Percentiles rank a stretch among this genome's conserved stretches.
Evolutionary conservation across 139 green algal genomes (phyloP).

Genomic region (Tetradesmus lagerheimii): DNA sequence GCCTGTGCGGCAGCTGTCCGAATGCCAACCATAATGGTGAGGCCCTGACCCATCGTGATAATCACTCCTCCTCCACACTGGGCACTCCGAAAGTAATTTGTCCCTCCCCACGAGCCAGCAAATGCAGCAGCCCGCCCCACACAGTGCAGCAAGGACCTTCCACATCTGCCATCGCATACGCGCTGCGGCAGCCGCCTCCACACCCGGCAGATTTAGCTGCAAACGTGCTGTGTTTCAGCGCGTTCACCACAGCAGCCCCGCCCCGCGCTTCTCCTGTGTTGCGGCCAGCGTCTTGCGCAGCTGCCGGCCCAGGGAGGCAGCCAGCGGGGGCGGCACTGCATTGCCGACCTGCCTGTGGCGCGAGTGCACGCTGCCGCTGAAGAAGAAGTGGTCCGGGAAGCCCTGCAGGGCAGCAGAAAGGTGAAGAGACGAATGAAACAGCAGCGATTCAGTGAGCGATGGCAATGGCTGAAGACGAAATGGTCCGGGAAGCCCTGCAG

Average conservation of each 20-base stretch:
- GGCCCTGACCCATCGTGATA: neutral
- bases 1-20: neutral
- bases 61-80: neutral
- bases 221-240: neutral
- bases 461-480: constrained; percentile 71
- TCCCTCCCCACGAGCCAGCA: no score
- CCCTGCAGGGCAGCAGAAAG: constrained; percentile 62
- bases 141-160: neutral
- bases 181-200: no score
- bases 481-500: constrained; percentile 90
- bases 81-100: no score
- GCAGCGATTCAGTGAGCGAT: neutral
- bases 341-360: constrained; percentile 92
- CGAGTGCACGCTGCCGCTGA: constrained; percentile 88
- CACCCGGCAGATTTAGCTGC: neutral
- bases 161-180: no score
- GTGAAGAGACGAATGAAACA: neutral
- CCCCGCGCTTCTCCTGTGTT: neutral
- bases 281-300: constrained; percentile 75
- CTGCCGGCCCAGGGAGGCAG: constrained; percentile 82
- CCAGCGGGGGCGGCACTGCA: constrained; percentile 91
- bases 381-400: constrained; percentile 90
- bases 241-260: neutral
- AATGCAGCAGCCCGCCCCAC: neutral
- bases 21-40: neutral